These are phyloP conservation scores for Solanum raphanifolium DNA, from an alignment of 257 asterid species.

Conservation along the genomic window DNA sequence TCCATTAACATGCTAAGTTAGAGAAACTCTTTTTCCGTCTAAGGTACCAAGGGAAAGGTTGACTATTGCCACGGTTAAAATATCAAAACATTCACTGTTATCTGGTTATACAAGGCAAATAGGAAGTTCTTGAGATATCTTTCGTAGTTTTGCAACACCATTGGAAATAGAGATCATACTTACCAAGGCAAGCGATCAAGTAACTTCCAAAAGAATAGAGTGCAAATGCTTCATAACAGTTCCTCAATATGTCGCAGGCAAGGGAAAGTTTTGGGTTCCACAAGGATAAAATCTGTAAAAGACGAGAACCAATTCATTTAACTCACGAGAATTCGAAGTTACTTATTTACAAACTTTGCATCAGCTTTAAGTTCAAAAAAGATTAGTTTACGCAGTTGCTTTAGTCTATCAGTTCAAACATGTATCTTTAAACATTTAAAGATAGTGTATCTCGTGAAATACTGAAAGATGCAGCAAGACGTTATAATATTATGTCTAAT, in stretches of 20 bases:
- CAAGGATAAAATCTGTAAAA: slow-evolving; percentile 66
- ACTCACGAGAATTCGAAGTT: not conserved
- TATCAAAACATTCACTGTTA: not conserved
- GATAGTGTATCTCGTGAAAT: not conserved
- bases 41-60: not conserved
- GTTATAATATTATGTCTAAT: not conserved
- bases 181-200: slow-evolving; percentile 95
- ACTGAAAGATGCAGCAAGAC: not conserved
- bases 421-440: not conserved
- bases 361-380: not conserved
- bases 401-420: not conserved
- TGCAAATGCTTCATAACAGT: slow-evolving; percentile 93
- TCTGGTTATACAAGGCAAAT: not conserved
- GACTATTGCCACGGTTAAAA: not conserved
- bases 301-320: not conserved
- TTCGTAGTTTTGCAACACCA: not conserved
- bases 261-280: slow-evolving; percentile 64
- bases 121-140: not conserved
- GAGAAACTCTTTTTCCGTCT: not conserved
- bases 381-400: not conserved
- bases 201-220: slow-evolving; percentile 95
- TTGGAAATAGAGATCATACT: slow-evolving; percentile 4
- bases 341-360: not conserved
- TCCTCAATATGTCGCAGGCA: slow-evolving; percentile 83
- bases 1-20: not conserved